These are phyloP conservation scores for Rhodocollybia butyracea DNA, from an alignment of 768 basidiomycete species.

Conservation along the genomic window DNA sequence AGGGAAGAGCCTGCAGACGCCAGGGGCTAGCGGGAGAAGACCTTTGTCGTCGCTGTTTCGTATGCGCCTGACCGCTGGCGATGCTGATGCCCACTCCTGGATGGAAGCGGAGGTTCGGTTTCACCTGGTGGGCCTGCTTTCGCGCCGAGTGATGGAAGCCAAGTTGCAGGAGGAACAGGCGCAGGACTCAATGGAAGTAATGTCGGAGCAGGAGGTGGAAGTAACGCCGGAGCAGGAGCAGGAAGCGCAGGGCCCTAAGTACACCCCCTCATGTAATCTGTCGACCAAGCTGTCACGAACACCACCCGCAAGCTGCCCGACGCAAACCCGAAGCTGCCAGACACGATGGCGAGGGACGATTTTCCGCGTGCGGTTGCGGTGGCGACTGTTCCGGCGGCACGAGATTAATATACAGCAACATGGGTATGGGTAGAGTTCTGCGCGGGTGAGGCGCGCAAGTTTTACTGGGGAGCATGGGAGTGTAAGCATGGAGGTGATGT, in stretches of 20 bases:
- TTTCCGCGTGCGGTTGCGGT: constrained; percentile 93
- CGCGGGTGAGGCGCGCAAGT: constrained; percentile 42
- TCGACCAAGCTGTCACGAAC: constrained; percentile 73
- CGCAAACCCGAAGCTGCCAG: too few relatives aligned
- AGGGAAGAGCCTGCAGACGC: constrained; percentile 37
- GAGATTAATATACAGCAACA: constrained; percentile 49
- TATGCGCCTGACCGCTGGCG: constrained; percentile 35
- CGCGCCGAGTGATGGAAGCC: too few relatives aligned
- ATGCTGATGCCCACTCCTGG: too few relatives aligned
- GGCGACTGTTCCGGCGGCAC: constrained; percentile 91
- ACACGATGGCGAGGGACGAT: constrained; percentile 74
- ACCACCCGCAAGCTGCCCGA: constrained; percentile 56
- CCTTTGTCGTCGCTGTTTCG: constrained; percentile 51
- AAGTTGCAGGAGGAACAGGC: too few relatives aligned
- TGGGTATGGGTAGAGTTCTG: constrained; percentile 34
- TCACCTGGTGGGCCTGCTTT: neutral
- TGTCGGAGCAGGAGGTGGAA: too few relatives aligned
- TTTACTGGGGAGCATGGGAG: constrained; percentile 26
- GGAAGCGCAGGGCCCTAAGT: too few relatives aligned
- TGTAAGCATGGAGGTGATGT: constrained; percentile 31
- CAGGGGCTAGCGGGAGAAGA: too few relatives aligned
- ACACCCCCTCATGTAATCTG: constrained; percentile 74
- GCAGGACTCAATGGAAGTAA: too few relatives aligned
- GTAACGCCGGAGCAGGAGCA: too few relatives aligned
- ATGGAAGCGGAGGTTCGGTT: too few relatives aligned